Evolutionary conservation across 495 filamentous ascomycete genomes (phyloP).

Genomic region (Friedmanniomyces simplex): DNA sequence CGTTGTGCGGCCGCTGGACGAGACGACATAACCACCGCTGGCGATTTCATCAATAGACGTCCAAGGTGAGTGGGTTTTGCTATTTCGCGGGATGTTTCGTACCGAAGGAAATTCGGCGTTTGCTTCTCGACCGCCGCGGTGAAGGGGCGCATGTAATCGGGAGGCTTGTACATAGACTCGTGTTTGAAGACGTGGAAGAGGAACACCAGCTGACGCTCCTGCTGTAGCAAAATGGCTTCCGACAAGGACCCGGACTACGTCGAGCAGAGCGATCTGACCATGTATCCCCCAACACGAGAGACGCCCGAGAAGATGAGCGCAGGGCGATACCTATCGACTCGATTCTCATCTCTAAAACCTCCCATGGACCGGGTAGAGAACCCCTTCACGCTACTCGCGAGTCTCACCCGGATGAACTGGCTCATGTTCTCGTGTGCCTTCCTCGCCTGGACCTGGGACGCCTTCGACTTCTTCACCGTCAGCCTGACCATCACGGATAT

Average conservation of each 20-base stretch:
- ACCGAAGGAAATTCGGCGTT: no score
- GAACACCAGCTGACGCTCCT: neutral
- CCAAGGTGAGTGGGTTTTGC: no score
- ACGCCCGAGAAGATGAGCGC: slow-evolving; percentile 20
- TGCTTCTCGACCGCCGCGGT: no score
- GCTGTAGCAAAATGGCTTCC: neutral
- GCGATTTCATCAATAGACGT: no score
- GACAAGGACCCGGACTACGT: neutral
- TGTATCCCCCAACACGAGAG: neutral
- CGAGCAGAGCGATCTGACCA: neutral
- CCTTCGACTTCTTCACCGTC: slow-evolving; percentile 89
- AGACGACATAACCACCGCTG: no score
- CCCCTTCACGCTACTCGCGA: slow-evolving; percentile 57
- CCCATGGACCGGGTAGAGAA: slow-evolving; percentile 71
- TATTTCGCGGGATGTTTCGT: no score
- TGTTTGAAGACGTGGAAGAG: no score
- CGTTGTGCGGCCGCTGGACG: no score
- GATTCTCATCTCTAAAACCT: slow-evolving; percentile 62
- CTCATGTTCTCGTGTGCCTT: slow-evolving; percentile 60
- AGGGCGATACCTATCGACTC: slow-evolving; percentile 52
- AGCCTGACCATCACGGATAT: slow-evolving; percentile 62
- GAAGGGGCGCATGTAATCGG: no score
- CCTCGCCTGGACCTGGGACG: slow-evolving; percentile 58
- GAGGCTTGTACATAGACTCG: no score
- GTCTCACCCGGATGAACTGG: slow-evolving; percentile 71